These are phyloP conservation scores for Fusarium sublunatum DNA, from an alignment of 2,329 filamentous ascomycete species.

Conservation along the genomic window DNA sequence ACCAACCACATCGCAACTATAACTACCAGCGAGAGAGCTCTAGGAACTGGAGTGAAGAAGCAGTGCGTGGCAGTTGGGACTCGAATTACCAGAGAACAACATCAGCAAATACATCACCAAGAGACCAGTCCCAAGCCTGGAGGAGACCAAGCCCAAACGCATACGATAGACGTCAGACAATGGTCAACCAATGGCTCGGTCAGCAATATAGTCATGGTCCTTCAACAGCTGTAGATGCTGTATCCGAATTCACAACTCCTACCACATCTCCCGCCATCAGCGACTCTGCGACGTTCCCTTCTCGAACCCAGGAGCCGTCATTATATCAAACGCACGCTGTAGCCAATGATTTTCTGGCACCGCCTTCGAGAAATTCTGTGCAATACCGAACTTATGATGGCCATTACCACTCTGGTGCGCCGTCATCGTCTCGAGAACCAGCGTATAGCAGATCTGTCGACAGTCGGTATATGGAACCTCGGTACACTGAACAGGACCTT, in stretches of 20 bases:
- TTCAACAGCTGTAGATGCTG: constrained; percentile 29
- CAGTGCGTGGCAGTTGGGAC: constrained; percentile 44
- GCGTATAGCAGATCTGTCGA: constrained; percentile 24
- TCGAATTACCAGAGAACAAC: constrained; percentile 40
- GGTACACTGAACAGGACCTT: constrained; percentile 37
- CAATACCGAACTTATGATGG: constrained; percentile 10
- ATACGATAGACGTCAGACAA: constrained; percentile 35
- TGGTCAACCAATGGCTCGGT: constrained; percentile 44
- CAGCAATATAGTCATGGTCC: constrained; percentile 39
- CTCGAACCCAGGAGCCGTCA: constrained; percentile 19
- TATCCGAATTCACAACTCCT: constrained; percentile 42
- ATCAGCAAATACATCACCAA: constrained; percentile 36
- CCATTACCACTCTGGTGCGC: neutral
- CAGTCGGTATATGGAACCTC: constrained; percentile 25
- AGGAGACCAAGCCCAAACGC: constrained; percentile 29
- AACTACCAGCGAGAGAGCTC: constrained; percentile 39
- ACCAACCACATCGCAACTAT: constrained; percentile 15
- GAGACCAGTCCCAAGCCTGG: constrained; percentile 33
- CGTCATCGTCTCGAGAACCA: constrained; percentile 31
- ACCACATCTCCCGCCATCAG: constrained; percentile 44
- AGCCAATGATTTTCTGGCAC: constrained; percentile 31
- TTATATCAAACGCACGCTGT: constrained; percentile 25
- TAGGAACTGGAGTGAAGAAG: constrained; percentile 46
- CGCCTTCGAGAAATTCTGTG: constrained; percentile 22
- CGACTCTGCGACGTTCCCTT: constrained; percentile 43